Base-by-base conservation (phyloP, 176 grass and related monocot genomes). In the Ananas comosus region DNA sequence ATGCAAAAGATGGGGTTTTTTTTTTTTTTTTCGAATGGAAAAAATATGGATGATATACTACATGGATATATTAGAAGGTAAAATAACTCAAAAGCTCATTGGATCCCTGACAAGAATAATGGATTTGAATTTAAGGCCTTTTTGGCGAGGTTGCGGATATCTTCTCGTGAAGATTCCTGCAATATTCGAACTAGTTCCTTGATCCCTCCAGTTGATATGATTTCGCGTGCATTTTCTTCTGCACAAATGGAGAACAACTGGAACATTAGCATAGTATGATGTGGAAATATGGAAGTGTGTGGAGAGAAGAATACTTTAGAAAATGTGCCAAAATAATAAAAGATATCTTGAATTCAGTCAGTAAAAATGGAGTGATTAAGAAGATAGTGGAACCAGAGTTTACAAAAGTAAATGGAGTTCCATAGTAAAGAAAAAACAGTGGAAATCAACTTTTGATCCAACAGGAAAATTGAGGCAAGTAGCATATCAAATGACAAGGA, bases 131-230 rank as follows among this genome's bases (percentile, higher is more conserved):
- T 80, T 65, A 97, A 67, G 17, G 93, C 86, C 72, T 88, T 97
- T 58, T 81, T 90, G 12, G 89, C 93, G 24, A 97, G 85, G 61
- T 79, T 88, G 21, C 86, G 86, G 2, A 79, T 76, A 63, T 97
- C 93, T 1, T 97, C 89, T 76, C 81, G 83, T 2, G 74, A 66
- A 25, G 93, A 97, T 68, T 92, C 93, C 33, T 51, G 78, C 13
- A 82, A 83, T 81, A 97, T 92, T 25, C 89, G 93, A 57, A 96
- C 67, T 24, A 96, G 76, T 58, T 92, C 93, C 71, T 92, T 92
- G 74, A 92, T 85, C 50, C 93, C 89, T 72, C 93, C 86, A n/a
- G 73, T 83, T 74, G 80, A 52, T 29, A 97, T 90, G 33, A 97
- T 87, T 17, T 92, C 93, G 52, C 74, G 57, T 0, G 89, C 70